Percentiles rank a stretch among this genome's conserved stretches.
phyloP scores from a whole-genome alignment of 2,329 filamentous ascomycete genomes.

The Alternaria sp. region DNA sequence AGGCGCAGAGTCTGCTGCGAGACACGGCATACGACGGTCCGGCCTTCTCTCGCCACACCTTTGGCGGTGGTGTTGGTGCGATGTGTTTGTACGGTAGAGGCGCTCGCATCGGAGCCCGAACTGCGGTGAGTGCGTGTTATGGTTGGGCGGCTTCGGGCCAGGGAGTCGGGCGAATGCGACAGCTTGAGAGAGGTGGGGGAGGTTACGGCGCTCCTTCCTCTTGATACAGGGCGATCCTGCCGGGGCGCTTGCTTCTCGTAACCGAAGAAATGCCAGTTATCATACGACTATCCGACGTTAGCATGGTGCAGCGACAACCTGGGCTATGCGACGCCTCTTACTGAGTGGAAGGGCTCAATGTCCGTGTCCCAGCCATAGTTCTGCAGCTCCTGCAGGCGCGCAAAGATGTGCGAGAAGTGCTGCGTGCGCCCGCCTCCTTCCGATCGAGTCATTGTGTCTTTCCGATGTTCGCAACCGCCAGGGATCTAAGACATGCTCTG shows the following conservation, averaged over 20 bases:
- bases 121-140: constrained; percentile 39
- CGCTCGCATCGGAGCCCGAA: constrained; percentile 45
- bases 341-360: constrained; percentile 56
- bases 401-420: constrained; percentile 42
- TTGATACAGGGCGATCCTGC: constrained; percentile 29
- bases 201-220: constrained; percentile 32
- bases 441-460: constrained; percentile 26
- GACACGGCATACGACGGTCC: constrained; percentile 76
- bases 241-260: constrained; percentile 28
- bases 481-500: constrained; percentile 11
- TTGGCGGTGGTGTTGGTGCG: constrained; percentile 58
- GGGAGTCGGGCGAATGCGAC: constrained; percentile 40
- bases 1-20: constrained; percentile 83
- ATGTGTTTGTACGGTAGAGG: constrained; percentile 53
- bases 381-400: constrained; percentile 47
- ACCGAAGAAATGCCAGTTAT: constrained; percentile 74
- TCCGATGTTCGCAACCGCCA: background rate
- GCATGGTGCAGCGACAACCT: background rate
- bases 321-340: constrained; percentile 21
- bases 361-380: constrained; percentile 50
- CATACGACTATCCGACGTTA: constrained; percentile 67
- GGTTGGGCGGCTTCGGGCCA: constrained; percentile 26
- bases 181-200: constrained; percentile 32
- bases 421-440: constrained; percentile 22
- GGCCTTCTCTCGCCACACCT: constrained; percentile 47